Evolutionary conservation across 1,284 basidiomycete genomes (phyloP).

Genomic region (Boletellus sp.): DNA sequence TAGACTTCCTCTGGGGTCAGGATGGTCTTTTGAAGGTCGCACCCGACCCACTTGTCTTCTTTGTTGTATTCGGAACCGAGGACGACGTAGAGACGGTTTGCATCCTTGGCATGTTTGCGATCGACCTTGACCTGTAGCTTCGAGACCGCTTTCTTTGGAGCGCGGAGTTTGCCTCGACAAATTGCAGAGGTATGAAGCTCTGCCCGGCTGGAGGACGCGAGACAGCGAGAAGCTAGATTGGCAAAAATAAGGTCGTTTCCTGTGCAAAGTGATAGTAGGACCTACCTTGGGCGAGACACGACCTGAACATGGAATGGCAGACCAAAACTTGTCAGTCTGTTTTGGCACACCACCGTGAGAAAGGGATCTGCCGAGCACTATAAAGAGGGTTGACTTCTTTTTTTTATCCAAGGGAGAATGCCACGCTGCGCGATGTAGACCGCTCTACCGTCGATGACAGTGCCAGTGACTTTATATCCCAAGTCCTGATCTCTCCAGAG

Average conservation of each 20-base stretch:
- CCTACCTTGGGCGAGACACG: conserved; percentile 34
- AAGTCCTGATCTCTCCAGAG: conserved; percentile 46
- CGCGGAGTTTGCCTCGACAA: conserved; percentile 35
- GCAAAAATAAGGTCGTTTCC: background rate
- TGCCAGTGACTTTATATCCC: conserved; percentile 42
- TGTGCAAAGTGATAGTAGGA: background rate
- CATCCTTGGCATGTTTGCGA: conserved; percentile 39
- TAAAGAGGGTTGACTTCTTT: conserved; percentile 23
- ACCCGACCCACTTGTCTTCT: conserved; percentile 60
- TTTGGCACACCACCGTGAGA: conserved; percentile 20
- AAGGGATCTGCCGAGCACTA: conserved; percentile 19
- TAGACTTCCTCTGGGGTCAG: conserved; percentile 53
- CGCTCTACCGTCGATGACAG: conserved; percentile 42
- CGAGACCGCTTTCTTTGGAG: conserved; percentile 44
- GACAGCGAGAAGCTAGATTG: conserved; percentile 40
- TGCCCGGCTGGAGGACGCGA: conserved; percentile 43
- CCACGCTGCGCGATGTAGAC: conserved; percentile 47
- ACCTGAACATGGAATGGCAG: conserved; percentile 34
- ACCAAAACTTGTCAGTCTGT: background rate
- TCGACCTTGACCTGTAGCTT: conserved; percentile 51
- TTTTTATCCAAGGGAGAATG: conserved; percentile 37
- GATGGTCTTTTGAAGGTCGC: conserved; percentile 60
- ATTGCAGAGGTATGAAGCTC: conserved; percentile 57
- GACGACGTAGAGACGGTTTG: conserved; percentile 62
- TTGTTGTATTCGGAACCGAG: conserved; percentile 66